phyloP scores from a whole-genome alignment of 176 grass and related monocot genomes.

The Eleusine coracana region DNA sequence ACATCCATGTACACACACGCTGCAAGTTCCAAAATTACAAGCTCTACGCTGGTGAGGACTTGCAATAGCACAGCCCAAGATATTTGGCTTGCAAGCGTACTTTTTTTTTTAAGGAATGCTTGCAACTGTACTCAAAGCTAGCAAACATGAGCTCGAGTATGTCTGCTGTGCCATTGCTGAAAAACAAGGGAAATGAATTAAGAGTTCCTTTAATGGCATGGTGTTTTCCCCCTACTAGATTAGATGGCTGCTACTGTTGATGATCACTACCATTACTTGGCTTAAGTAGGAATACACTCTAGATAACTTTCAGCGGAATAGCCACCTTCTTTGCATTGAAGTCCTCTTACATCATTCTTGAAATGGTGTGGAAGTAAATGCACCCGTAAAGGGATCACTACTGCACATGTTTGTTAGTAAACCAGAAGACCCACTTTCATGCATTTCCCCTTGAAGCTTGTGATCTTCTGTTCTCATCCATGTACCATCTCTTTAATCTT shows the following conservation, averaged over 20 bases:
- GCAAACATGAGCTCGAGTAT: not conserved
- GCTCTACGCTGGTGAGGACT: not conserved
- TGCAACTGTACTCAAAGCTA: not conserved
- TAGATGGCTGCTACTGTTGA: not conserved
- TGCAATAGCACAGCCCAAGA: not conserved
- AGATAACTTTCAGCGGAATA: not conserved
- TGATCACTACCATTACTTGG: not conserved
- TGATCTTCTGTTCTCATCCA: conserved; percentile 42
- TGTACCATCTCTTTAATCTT: conserved; percentile 66
- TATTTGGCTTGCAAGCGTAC: no score
- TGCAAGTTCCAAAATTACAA: not conserved
- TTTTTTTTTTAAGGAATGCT: no score
- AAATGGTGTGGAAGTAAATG: not conserved
- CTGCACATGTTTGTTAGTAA: not conserved
- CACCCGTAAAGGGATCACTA: not conserved
- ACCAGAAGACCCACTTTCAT: not conserved
- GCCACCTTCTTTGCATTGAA: not conserved
- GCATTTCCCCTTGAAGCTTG: conserved; percentile 8
- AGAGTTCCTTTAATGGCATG: not conserved
- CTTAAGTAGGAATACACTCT: not conserved
- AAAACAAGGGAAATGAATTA: not conserved
- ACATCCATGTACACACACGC: not conserved
- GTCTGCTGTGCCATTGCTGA: not conserved
- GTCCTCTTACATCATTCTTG: not conserved
- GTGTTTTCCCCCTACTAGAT: not conserved